phyloP scores from a whole-genome alignment of 306 rosid species.

The Quercus bicolor region DNA sequence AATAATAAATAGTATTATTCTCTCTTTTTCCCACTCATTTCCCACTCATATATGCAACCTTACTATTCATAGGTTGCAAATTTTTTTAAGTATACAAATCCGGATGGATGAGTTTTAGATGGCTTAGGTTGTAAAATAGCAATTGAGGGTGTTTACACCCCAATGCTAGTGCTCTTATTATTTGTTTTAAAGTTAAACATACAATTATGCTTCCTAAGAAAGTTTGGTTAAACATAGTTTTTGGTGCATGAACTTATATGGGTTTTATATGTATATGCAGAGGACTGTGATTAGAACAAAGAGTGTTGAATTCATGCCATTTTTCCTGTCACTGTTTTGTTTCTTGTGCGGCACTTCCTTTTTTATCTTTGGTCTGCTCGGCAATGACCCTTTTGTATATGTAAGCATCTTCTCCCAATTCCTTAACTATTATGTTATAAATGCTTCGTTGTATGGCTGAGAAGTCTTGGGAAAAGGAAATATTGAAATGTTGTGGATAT shows the following conservation, averaged over 20 bases:
- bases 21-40: too few species aligned
- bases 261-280: slow-evolving; percentile 36
- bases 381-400: slow-evolving; percentile 75
- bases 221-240: too few species aligned
- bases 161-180: too few species aligned
- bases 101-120: too few species aligned
- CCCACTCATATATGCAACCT: too few species aligned
- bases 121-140: too few species aligned
- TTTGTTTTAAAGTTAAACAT: too few species aligned
- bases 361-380: slow-evolving; percentile 78
- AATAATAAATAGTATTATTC: too few species aligned
- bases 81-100: too few species aligned
- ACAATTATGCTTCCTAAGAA: too few species aligned
- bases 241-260: background rate
- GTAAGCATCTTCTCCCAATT: slow-evolving; percentile 35
- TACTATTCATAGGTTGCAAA: too few species aligned
- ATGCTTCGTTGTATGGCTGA: background rate
- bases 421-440: background rate
- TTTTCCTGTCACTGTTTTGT: slow-evolving; percentile 75
- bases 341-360: slow-evolving; percentile 89
- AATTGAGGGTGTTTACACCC: too few species aligned
- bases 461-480: background rate
- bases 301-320: slow-evolving; percentile 95
- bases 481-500: background rate
- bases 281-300: slow-evolving; percentile 70